Base-by-base conservation (phyloP, 2,329 filamentous ascomycete species). In the Exophiala dermatitidis region DNA sequence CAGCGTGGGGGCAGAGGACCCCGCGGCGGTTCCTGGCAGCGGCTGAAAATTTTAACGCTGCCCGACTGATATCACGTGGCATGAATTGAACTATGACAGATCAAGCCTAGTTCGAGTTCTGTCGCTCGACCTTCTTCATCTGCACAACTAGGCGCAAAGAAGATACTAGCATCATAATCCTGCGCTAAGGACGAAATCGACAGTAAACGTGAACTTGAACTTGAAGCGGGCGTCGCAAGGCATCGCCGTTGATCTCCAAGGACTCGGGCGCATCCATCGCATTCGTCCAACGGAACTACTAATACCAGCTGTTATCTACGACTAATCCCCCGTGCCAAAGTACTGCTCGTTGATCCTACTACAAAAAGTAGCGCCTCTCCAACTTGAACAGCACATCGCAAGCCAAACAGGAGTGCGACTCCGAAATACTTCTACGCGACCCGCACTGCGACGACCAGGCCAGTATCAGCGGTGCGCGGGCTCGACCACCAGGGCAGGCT, bases 401-500 rank as follows among this genome's bases (percentile, higher is more conserved):
- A 19, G 19, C 19, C 19, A 19, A 19, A 19, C 19, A 19, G 19
- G 19, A 19, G 19, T 19, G 19, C 19, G 19, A 19, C 19, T 19
- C 19, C 19, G 12, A 26, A 36, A 7, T 31, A 6, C 26, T 10
- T 26, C 28, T 7, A 38, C 40, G 19, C n/a, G n/a, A 9, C 26
- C 9, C 7, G 6, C 3, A 10, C 37, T 5, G 19, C 7, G 37
- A 12, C 19, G 1, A 5, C n/a, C 33, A 36, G 30, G 28, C 32
- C 19, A 10, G 4, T 2, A 30, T 46, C 41, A 46, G 4, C 10
- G 26, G 28, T 7, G 30, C 30, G 30, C 38, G 31, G 45, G 48
- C 52, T 54, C 48, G 1, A 26, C 28, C 46, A 19, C 19, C 19
- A 19, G 19, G 19, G 19, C 19, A 53, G 51, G 55, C 45, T 31